These are phyloP conservation scores for Coemansia umbellata DNA, from an alignment of 192 early-diverging fungal species.

Conservation along the genomic window DNA sequence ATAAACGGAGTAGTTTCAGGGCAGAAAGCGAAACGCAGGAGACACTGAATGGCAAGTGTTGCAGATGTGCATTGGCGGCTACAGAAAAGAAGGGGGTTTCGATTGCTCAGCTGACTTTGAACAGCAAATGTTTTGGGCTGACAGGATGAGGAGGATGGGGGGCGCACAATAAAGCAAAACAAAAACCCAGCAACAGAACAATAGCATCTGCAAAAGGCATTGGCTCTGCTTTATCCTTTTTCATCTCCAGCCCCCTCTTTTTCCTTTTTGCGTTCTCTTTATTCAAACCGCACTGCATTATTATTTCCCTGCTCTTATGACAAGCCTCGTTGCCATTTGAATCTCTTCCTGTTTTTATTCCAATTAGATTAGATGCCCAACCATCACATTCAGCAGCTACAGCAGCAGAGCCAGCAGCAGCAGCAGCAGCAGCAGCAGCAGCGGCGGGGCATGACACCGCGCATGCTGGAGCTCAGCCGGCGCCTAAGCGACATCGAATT, in stretches of 20 bases:
- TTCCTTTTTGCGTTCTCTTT: not conserved
- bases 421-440: not conserved
- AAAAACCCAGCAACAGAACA: too few species aligned
- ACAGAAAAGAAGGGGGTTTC: too few species aligned
- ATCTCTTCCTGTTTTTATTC: not conserved
- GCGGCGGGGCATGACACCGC: constrained; percentile 32
- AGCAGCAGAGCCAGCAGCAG: constrained; percentile 5
- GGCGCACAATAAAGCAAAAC: not conserved
- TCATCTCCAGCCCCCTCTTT: not conserved
- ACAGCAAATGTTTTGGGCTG: not conserved
- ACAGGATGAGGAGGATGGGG: not conserved
- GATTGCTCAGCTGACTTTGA: constrained; percentile 5
- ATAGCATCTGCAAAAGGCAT: too few species aligned
- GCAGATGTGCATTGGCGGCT: too few species aligned
- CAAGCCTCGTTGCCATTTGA: too few species aligned
- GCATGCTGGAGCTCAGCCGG: constrained; percentile 43
- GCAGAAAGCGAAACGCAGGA: not conserved
- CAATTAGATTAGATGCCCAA: not conserved
- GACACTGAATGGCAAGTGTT: constrained; percentile 3
- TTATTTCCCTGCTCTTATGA: not conserved
- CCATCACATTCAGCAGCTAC: not conserved
- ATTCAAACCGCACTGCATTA: not conserved
- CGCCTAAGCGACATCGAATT: constrained; percentile 39
- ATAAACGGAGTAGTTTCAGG: not conserved
- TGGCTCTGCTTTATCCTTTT: not conserved